Percentiles rank a stretch among this genome's conserved stretches.
Conservation (phyloP, 2,329 filamentous ascomycete genomes). For the Teratosphaeria pseudoeucalypti region DNA sequence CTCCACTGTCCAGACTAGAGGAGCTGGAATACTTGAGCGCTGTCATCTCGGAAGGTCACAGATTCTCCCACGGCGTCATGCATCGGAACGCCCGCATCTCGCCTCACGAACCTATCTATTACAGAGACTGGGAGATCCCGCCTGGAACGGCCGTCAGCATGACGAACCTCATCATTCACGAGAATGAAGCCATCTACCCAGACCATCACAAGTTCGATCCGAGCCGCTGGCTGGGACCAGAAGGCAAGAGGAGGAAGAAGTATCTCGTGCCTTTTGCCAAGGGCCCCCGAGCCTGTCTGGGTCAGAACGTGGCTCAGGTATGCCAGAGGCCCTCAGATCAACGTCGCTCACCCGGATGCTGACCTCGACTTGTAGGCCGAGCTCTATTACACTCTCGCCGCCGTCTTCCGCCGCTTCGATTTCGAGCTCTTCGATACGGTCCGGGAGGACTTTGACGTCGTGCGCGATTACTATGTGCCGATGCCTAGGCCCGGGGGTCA, state of each 20-base stretch:
- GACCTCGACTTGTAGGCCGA: neutral
- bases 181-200: conserved; percentile 23
- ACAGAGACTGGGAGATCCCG: conserved; percentile 13
- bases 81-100: conserved; percentile 14
- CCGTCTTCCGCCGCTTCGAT: neutral
- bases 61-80: conserved; percentile 13
- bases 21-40: conserved; percentile 13
- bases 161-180: conserved; percentile 23
- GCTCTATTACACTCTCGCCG: neutral
- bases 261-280: neutral
- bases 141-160: conserved; percentile 21
- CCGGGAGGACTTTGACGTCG: neutral
- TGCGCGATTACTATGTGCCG: neutral
- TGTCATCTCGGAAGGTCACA: conserved; percentile 13
- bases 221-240: conserved; percentile 23
- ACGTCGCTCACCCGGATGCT: neutral
- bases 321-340: neutral
- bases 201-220: conserved; percentile 22
- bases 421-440: neutral
- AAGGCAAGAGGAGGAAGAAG: conserved; percentile 3
- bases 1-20: conserved; percentile 3
- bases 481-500: neutral
- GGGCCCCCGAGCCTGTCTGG: neutral
- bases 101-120: conserved; percentile 9
- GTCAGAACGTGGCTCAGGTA: neutral